A percentile compares a stretch with the other conserved stretches of the same genome.
phyloP scores from a whole-genome alignment of 2,329 filamentous ascomycete genomes.

The Emergomyces pasteurianus region DNA sequence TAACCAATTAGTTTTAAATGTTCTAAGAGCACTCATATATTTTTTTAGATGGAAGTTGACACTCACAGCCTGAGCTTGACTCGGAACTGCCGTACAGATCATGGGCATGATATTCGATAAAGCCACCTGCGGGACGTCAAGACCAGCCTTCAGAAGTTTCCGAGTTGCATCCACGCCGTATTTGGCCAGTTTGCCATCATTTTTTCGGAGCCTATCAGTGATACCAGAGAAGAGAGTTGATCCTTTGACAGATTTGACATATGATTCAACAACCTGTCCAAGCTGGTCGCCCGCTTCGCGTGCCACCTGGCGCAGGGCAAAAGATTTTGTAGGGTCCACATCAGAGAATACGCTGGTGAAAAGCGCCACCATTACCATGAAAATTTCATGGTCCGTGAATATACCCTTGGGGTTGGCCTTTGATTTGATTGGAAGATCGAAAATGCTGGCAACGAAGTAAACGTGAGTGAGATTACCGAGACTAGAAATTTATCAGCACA shows the following conservation, averaged over 20 bases:
- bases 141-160: constrained; percentile 50
- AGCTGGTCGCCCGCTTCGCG: constrained; percentile 29
- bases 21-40: too few relatives aligned
- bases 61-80: constrained; percentile 35
- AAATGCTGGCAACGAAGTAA: constrained; percentile 16
- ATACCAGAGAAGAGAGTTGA: constrained; percentile 44
- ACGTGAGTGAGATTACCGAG: constrained; percentile 18
- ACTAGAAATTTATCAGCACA: not conserved
- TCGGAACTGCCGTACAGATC: constrained; percentile 54
- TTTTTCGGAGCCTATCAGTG: constrained; percentile 36
- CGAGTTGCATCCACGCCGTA: constrained; percentile 58
- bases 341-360: constrained; percentile 39
- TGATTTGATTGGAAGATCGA: constrained; percentile 16
- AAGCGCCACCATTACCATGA: constrained; percentile 34
- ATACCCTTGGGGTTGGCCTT: constrained; percentile 17
- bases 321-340: constrained; percentile 36
- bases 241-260: constrained; percentile 31
- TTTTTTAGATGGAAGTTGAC: constrained; percentile 41
- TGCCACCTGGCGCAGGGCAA: constrained; percentile 35
- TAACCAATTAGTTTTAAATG: constrained; percentile 51
- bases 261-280: constrained; percentile 29
- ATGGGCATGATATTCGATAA: constrained; percentile 61
- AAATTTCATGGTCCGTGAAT: constrained; percentile 45
- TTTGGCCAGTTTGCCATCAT: constrained; percentile 45
- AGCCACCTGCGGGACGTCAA: constrained; percentile 54